Evolutionary conservation across 768 basidiomycete genomes (phyloP), one percentile per base, ranked within the genome.

Genomic region (Lentinula sp.): DNA sequence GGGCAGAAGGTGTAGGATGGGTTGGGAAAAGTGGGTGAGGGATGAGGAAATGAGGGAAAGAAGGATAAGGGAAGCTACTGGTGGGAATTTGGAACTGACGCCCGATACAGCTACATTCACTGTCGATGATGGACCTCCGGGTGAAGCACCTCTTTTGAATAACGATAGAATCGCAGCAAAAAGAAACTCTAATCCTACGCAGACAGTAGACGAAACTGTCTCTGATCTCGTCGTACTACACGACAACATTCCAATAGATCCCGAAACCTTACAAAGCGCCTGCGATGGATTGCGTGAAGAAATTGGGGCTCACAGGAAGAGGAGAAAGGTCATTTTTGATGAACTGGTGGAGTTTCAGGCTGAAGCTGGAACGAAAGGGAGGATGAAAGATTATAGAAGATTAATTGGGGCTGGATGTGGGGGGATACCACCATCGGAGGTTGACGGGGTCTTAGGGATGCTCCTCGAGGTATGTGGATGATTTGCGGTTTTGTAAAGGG

Each of bases 11-110:
- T 93, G 93, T 75, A 82, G 91, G 54, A 69, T 89, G 28, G 96
- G 95, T 2, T 98, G 90, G 88, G 93, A 96, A 70, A 91, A 90
- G 66, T 98, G 96, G 95, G 75, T 91, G 21, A 86, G 86, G 65
- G 89, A 89, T 60, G 92, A 98, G 74, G 89, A 92, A 69, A 76
- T 76, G 37, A 81, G 95, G 31, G 93, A 96, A 74, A 83, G 78
- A 62, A 71, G 72, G 1, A 85, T 92, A 64, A 82, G 87, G 52
- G 84, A 84, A 43, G 83, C 78, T 1, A 81, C 84, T 0, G 80
- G 80, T 55, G 89, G 89, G 5, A 76, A 83, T 54, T 72, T 87
- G 59, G 72, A 73, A 11, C 73, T 80, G 51, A 80, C 78, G 16
- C 73, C 74, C 49, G 73, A 75, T 18, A 81, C 80, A 11, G 70